Evolutionary conservation across 371 early-diverging fungal species (phyloP).

Genomic region (Lichtheimia hyalospora): DNA sequence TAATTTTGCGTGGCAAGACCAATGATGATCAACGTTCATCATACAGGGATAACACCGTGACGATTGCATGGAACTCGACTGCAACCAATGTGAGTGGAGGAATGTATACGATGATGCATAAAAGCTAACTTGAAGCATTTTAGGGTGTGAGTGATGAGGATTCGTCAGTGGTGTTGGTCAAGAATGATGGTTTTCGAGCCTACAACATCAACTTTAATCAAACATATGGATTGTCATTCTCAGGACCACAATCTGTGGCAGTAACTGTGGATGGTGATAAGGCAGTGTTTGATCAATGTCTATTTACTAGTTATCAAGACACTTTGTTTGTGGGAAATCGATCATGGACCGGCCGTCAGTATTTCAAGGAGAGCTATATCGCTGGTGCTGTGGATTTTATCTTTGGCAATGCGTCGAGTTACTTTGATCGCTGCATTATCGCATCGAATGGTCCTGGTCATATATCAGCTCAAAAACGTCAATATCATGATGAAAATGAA

Average conservation of each 20-base stretch:
- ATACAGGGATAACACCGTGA: conserved; percentile 16
- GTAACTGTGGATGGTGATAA: conserved; percentile 4
- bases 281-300: conserved; percentile 18
- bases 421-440: conserved; percentile 30
- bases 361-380: conserved; percentile 30
- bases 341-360: conserved; percentile 10
- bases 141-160: conserved; percentile 6
- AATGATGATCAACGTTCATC: conserved; percentile 6
- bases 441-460: conserved; percentile 21
- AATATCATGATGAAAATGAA: conserved; percentile 4
- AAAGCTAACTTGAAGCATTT: not conserved
- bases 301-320: conserved; percentile 35
- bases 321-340: conserved; percentile 29
- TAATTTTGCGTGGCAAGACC: conserved; percentile 8
- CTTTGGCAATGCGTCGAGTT: conserved; percentile 24
- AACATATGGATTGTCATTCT: conserved; percentile 6
- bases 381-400: conserved; percentile 38
- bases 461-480: conserved; percentile 23
- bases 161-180: conserved; percentile 5
- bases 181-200: conserved; percentile 1
- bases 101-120: not conserved
- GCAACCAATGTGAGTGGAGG: not conserved
- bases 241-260: conserved; percentile 15
- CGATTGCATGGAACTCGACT: conserved; percentile 6
- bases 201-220: conserved; percentile 7